Base-by-base conservation (phyloP, 345 rosid genomes). In the Camelina hispida region DNA sequence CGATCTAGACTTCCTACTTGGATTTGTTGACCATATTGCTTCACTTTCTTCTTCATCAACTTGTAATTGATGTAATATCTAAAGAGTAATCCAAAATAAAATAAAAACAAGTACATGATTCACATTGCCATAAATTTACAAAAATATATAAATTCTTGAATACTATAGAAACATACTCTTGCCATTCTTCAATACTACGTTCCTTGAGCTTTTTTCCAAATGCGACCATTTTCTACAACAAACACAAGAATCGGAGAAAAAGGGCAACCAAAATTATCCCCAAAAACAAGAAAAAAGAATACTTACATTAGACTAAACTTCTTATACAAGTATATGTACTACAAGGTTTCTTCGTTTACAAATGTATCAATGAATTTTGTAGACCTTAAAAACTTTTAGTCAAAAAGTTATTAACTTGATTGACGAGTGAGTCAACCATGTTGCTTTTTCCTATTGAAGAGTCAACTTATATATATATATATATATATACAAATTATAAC, bases 11-110 rank as follows among this genome's bases (percentile, higher is more conserved):
- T 69, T 74, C 98, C 98, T 69, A 79, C 82, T 83, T 91, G 88
- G 64, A 78, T 94, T 81, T 91, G 93, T 22, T 60, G 85, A 72
- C 85, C 85, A 80, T 94, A 88, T 59, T 87, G 91, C 75, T 81
- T 87, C 74, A 94, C 97, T 72, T 66, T 94, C 84, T 94, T 91
- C 86, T 94, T 94, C 98, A 94, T 94, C 72, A 90, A 78, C 67
- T 94, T 94, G 71, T 94, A 94, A 77, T 90, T 94, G 55, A 94
- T 94, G 77, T 94, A 91, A 76, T 86, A 91, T 59, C 98, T 91
- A 82, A 18, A 65, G 6, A 16, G 59, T 2, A 35, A 43, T 44
- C 5, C 2, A 65, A 15, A 16, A 14, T 1, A 34, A 34, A 25
- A 20, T n/a, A n/a, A n/a, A n/a, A 46, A 38, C 5, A 47, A 5